Conservation (phyloP, 140 eudicot genomes). For the Anethum foeniculum region DNA sequence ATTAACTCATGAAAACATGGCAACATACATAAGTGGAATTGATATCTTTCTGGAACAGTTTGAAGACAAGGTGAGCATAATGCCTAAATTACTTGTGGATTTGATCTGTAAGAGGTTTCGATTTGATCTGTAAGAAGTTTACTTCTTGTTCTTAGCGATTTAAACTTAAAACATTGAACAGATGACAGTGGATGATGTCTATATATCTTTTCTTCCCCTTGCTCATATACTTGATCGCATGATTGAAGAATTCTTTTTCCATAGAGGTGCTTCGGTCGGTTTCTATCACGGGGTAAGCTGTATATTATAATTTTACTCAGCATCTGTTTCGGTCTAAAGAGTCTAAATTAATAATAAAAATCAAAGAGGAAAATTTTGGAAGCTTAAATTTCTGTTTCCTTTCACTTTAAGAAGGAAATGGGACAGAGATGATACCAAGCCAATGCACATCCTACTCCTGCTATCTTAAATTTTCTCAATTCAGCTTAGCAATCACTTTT, state of each 20-base stretch:
- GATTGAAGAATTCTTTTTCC: conserved; percentile 76
- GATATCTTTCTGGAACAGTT: conserved; percentile 82
- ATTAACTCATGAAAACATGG: conserved; percentile 67
- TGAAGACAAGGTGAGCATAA: conserved; percentile 64
- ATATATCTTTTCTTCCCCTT: conserved; percentile 81
- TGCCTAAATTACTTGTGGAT: background rate
- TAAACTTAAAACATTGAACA: conserved; percentile 17
- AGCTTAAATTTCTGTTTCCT: background rate
- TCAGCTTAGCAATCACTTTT: background rate
- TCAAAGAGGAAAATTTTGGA: conserved; percentile 2
- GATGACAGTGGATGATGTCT: conserved; percentile 92
- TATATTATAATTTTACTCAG: background rate
- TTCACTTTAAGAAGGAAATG: background rate
- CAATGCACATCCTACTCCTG: background rate
- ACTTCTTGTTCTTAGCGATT: background rate
- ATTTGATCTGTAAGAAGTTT: background rate
- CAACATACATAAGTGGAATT: conserved; percentile 46
- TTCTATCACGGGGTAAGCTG: conserved; percentile 81
- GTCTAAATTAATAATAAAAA: background rate
- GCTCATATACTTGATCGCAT: conserved; percentile 94
- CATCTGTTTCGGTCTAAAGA: background rate
- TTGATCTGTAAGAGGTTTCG: background rate
- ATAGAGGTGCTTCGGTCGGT: conserved; percentile 90
- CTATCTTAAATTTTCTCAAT: background rate
- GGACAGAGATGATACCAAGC: background rate